Evolutionary conservation across 108 stramenopile species (phyloP), one percentile per base, ranked within the genome.

Genomic region (Nannochloropsis salina): DNA sequence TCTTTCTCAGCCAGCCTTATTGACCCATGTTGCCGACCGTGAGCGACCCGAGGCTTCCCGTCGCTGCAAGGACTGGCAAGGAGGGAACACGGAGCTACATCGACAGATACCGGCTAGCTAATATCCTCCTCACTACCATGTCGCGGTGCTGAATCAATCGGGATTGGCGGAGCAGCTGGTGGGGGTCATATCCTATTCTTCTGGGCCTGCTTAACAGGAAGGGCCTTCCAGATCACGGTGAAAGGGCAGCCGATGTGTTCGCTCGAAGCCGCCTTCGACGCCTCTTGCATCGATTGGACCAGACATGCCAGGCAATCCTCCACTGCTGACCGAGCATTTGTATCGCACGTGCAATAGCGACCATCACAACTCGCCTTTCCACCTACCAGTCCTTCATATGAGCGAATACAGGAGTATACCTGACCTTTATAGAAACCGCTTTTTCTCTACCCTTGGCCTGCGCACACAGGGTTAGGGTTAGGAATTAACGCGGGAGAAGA

Each of bases 241-340:
- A n/a, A n/a, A n/a, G 61, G n/a, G 6, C 61, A 74, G 61, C 61
- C 61, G 3, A 74, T 74, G 4, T n/a, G 20, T 15, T n/a, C 61
- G 61, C 61, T 74, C 22, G 83, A 83, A 9, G 20, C 83, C n/a
- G 83, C 83, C 3, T 83, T 43, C 42, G 83, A 83, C 45, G 83
- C 83, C 21, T 43, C 83, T 4, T 83, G 3, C 31, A 22, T 83
- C n/a, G 44, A 47, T 83, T 83, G 83, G 83, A 83, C 83, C 10
- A 15, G 83, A 3, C 31, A 10, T 83, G 83, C n/a, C 20, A 31
- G 83, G 43, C 42, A 43, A 83, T 41, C 83, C 83, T 10, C 18
- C 42, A n/a, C 18, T 83, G 5, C 42, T 83, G 83, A 83, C 83
- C 5, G 42, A 83, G 83, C 83, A 83, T 43, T 22, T 83, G 83